These are phyloP conservation scores for button mushroom (Agaricus bisporus) DNA, from an alignment of 768 basidiomycete species.

Conservation along the genomic window DNA sequence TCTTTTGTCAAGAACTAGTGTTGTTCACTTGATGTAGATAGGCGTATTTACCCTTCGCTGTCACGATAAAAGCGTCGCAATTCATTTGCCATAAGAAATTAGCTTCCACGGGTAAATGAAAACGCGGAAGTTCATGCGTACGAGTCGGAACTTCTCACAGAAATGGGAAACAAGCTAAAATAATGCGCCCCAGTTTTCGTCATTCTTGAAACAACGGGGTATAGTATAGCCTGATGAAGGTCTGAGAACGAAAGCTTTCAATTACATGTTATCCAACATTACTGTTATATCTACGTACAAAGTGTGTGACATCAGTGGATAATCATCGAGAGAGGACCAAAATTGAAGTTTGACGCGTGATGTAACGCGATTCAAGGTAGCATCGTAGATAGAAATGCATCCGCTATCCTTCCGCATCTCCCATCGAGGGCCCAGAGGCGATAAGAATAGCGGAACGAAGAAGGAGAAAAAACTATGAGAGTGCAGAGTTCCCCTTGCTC, in stretches of 20 bases:
- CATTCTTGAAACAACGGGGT: not conserved
- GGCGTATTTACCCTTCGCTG: not conserved
- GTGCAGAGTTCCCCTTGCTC: not conserved
- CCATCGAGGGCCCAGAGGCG: not conserved
- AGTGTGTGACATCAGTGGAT: not conserved
- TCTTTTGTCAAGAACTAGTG: constrained; percentile 1
- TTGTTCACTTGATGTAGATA: not conserved
- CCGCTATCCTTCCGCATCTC: not conserved
- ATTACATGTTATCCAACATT: not conserved
- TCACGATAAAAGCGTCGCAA: not conserved
- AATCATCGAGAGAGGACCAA: not conserved
- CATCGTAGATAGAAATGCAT: not conserved
- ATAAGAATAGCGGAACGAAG: not conserved
- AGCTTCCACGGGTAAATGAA: constrained; percentile 2
- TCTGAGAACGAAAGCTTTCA: not conserved
- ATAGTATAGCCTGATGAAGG: not conserved
- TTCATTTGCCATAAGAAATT: not conserved
- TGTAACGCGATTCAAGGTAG: not conserved
- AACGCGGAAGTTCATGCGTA: not conserved
- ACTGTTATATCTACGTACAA: not conserved
- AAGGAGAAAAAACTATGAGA: not conserved
- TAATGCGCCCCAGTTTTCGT: not conserved
- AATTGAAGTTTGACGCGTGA: not conserved
- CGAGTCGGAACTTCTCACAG: constrained; percentile 1
- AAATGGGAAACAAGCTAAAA: not conserved